Percentiles rank a stretch among this genome's conserved stretches.
These are phyloP conservation scores for Wickerhamiella sorbophila DNA, from an alignment of 805 yeast genomes.

Conservation along the genomic window DNA sequence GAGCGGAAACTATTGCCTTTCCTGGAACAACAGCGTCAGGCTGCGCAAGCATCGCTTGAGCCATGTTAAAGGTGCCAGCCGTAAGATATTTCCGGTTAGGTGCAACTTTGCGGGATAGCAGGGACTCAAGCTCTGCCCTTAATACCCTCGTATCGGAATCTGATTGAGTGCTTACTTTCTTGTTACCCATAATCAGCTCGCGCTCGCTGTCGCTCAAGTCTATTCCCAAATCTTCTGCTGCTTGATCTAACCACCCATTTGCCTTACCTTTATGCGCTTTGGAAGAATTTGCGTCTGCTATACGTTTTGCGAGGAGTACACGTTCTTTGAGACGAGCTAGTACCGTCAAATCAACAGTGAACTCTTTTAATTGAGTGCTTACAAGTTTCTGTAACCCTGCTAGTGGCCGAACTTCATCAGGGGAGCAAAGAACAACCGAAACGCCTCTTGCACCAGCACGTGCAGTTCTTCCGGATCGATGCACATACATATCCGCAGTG, in stretches of 20 bases:
- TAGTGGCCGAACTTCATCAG: conserved; percentile 86
- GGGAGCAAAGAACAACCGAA: conserved; percentile 84
- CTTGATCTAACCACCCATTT: conserved; percentile 69
- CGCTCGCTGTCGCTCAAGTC: conserved; percentile 63
- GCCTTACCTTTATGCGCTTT: conserved; percentile 36
- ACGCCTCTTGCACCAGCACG: conserved; percentile 91
- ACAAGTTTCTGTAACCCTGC: conserved; percentile 49
- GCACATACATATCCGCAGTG: conserved; percentile 86
- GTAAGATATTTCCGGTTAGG: conserved; percentile 22
- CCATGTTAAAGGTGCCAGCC: conserved; percentile 22
- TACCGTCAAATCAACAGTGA: conserved; percentile 67
- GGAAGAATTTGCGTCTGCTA: conserved; percentile 60
- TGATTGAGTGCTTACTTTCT: conserved; percentile 30
- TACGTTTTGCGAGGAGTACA: conserved; percentile 48
- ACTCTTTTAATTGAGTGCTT: conserved; percentile 40
- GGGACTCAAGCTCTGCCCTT: conserved; percentile 17
- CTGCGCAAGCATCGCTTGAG: conserved; percentile 19
- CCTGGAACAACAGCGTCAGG: conserved; percentile 15
- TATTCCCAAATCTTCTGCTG: conserved; percentile 85
- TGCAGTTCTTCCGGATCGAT: conserved; percentile 97
- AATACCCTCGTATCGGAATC: conserved; percentile 8
- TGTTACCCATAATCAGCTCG: conserved; percentile 17
- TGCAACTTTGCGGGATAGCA: conserved; percentile 18
- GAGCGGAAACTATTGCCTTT: conserved; percentile 12
- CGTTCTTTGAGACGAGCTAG: conserved; percentile 58